Conservation (phyloP, 306 rosid genomes). For the Biancaea sappan region DNA sequence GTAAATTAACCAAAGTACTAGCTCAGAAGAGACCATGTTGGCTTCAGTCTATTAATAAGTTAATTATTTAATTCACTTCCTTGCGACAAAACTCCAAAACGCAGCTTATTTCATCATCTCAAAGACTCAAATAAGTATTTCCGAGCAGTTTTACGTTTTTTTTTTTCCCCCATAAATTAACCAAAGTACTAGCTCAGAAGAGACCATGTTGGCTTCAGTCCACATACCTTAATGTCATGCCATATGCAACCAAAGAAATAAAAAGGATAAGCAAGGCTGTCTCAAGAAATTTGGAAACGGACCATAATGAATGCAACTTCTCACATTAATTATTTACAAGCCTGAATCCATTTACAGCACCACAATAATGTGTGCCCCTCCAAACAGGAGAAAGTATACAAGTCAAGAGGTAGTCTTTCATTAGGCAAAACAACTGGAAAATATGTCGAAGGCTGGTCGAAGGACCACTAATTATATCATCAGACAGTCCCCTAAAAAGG, state of each 20-base stretch:
- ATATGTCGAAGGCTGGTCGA: conserved; percentile 14
- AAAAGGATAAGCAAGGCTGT: not conserved
- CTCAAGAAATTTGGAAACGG: not conserved
- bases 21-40: not conserved
- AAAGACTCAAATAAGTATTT: not conserved
- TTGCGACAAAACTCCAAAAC: not conserved
- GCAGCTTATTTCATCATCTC: not conserved
- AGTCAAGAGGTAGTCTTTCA: not conserved
- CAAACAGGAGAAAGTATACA: not conserved
- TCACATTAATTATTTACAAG: not conserved
- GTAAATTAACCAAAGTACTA: not conserved
- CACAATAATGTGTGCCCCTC: not conserved
- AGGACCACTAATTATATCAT: not conserved
- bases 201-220: not conserved
- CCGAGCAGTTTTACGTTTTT: not conserved
- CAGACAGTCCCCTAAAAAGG: conserved; percentile 16
- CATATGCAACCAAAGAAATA: not conserved
- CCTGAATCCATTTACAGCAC: not conserved
- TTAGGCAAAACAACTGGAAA: not conserved
- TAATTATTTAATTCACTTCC: not conserved
- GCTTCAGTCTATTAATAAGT: not conserved
- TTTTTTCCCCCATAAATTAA: not conserved
- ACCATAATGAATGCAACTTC: not conserved
- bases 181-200: not conserved
- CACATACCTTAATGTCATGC: not conserved